phyloP scores from a whole-genome alignment of 2,329 filamentous ascomycete genomes.

The Alternaria brassicicola region DNA sequence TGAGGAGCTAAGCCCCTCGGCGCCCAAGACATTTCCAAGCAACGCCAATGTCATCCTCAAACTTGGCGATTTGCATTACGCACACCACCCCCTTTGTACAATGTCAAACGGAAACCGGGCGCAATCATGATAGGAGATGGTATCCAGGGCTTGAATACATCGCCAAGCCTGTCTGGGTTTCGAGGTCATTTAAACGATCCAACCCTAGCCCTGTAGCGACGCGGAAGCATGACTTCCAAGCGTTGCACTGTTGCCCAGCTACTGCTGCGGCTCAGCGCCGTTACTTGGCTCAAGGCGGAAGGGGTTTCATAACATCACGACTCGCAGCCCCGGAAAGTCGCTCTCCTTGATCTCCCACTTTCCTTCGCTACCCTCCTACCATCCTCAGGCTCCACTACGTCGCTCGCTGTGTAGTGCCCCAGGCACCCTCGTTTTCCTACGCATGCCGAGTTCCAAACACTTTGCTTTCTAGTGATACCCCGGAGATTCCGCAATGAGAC shows the following conservation, averaged over 20 bases:
- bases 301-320: slow-evolving; percentile 25
- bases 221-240: slow-evolving; percentile 18
- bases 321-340: slow-evolving; percentile 7
- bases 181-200: slow-evolving; percentile 3
- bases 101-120: slow-evolving; percentile 1
- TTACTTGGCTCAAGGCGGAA: slow-evolving; percentile 23
- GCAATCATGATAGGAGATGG: slow-evolving; percentile 17
- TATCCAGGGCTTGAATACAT: neutral
- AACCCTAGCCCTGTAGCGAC: slow-evolving; percentile 7
- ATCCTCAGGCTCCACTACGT: slow-evolving; percentile 7
- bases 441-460: slow-evolving; percentile 7
- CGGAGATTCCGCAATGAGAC: slow-evolving; percentile 27
- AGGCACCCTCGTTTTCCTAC: slow-evolving; percentile 12
- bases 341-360: slow-evolving; percentile 1
- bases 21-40: slow-evolving; percentile 14
- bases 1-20: slow-evolving; percentile 1
- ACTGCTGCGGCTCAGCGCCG: slow-evolving; percentile 24
- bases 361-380: slow-evolving; percentile 1
- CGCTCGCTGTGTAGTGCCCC: slow-evolving; percentile 18
- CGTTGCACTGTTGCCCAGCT: slow-evolving; percentile 26
- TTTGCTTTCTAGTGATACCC: slow-evolving; percentile 10
- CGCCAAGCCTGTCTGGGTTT: slow-evolving; percentile 1
- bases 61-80: slow-evolving; percentile 25
- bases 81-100: slow-evolving; percentile 6
- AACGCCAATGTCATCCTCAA: slow-evolving; percentile 13